Evolutionary conservation across 306 rosid genomes (phyloP).

Genomic region (Inga laurina): DNA sequence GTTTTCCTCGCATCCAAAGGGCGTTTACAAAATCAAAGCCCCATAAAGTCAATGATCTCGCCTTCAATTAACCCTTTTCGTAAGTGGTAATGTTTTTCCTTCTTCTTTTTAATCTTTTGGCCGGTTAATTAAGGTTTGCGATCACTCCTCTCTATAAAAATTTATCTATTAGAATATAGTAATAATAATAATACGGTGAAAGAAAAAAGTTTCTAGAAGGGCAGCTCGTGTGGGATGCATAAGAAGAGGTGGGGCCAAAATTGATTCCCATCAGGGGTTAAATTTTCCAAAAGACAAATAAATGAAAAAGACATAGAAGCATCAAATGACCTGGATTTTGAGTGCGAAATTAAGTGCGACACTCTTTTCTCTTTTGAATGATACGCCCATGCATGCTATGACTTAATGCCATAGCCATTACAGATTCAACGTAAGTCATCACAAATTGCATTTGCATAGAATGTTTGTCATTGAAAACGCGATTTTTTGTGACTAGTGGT

Average conservation of each 20-base stretch:
- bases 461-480: too few species aligned
- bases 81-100: background rate
- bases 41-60: background rate
- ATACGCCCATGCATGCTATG: background rate
- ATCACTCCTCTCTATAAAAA: background rate
- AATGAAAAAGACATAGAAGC: background rate
- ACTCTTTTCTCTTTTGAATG: background rate
- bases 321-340: background rate
- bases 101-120: background rate
- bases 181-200: background rate
- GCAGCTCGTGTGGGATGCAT: background rate
- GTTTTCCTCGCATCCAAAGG: background rate
- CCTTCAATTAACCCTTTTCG: background rate
- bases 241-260: background rate
- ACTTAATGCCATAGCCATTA: background rate
- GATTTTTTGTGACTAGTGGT: too few species aligned
- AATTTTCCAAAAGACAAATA: background rate
- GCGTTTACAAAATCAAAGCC: background rate
- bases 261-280: background rate
- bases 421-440: too few species aligned
- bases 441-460: too few species aligned
- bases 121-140: background rate
- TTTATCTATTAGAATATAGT: too few species aligned
- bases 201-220: background rate
- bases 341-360: background rate